Conservation (phyloP, 768 basidiomycete genomes). For the Lepiota brunneoincarnata region DNA sequence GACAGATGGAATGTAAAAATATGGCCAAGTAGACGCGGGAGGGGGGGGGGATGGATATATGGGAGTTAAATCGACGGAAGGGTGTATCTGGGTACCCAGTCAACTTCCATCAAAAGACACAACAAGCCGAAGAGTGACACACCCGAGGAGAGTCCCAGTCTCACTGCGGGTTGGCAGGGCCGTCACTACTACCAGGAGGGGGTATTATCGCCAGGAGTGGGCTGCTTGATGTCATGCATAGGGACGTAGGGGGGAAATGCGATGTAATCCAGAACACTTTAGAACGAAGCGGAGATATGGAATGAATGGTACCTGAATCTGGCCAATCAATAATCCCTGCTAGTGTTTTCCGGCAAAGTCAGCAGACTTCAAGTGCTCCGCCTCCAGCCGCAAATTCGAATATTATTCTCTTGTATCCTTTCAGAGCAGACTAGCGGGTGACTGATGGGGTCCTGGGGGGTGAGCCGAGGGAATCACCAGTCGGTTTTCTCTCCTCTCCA, state of each 20-base stretch:
- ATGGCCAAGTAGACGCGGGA: too few species aligned
- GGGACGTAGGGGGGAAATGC: slow-evolving; percentile 99
- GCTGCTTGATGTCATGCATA: slow-evolving; percentile 88
- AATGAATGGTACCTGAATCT: slow-evolving; percentile 97
- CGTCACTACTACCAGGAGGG: slow-evolving; percentile 25
- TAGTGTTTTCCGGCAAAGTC: slow-evolving; percentile 78
- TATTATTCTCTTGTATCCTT: slow-evolving; percentile 94
- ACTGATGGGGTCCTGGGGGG: slow-evolving; percentile 96
- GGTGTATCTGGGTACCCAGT: too few species aligned
- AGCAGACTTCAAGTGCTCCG: slow-evolving; percentile 90
- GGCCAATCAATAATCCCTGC: too few species aligned
- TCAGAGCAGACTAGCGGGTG: slow-evolving; percentile 97
- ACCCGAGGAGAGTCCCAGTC: slow-evolving; percentile 73
- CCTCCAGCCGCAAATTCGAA: slow-evolving; percentile 87
- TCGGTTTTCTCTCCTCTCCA: slow-evolving; percentile 98
- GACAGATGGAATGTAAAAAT: too few species aligned
- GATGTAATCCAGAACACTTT: too few species aligned
- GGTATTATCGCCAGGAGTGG: slow-evolving; percentile 34
- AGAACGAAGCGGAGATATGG: slow-evolving; percentile 91
- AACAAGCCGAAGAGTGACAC: slow-evolving; percentile 12
- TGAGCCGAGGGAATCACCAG: slow-evolving; percentile 98
- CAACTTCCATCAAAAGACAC: too few species aligned
- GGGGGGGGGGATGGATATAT: too few species aligned
- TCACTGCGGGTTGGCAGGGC: slow-evolving; percentile 25
- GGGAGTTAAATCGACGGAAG: too few species aligned